Conservation (phyloP, 2,329 filamentous ascomycete species). For the Helicocarpus griseus region DNA sequence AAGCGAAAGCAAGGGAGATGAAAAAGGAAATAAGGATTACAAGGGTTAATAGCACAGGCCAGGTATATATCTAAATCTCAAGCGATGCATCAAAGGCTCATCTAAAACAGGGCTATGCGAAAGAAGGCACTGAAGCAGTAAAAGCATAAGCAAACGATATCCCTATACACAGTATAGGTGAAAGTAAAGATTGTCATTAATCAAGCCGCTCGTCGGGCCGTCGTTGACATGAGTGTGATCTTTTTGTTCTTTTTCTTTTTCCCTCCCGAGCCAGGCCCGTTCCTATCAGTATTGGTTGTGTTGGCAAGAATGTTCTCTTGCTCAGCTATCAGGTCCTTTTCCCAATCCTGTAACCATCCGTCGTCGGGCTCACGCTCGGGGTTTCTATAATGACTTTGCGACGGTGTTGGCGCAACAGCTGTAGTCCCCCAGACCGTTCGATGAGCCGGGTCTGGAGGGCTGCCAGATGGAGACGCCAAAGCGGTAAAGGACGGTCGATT, state of each 20-base stretch:
- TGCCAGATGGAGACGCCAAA: slow-evolving; percentile 70
- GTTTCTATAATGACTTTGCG: slow-evolving; percentile 39
- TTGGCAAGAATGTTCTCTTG: slow-evolving; percentile 12
- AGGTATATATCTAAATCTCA: neutral
- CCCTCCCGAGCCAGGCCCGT: slow-evolving; percentile 16
- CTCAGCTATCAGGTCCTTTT: slow-evolving; percentile 52
- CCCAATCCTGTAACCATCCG: slow-evolving; percentile 79
- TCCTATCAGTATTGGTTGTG: neutral
- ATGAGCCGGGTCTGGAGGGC: slow-evolving; percentile 51
- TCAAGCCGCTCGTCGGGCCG: slow-evolving; percentile 45
- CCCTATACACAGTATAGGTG: no score
- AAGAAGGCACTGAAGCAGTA: no score
- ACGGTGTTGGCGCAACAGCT: slow-evolving; percentile 50
- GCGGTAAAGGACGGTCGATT: slow-evolving; percentile 36
- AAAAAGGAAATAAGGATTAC: no score
- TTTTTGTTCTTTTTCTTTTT: slow-evolving; percentile 60
- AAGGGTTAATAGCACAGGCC: no score
- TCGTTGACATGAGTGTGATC: slow-evolving; percentile 60
- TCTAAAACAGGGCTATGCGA: no score
- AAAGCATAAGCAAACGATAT: no score
- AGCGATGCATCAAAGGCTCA: no score
- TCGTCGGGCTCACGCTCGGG: slow-evolving; percentile 47
- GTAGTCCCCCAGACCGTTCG: slow-evolving; percentile 91
- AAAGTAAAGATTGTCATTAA: no score
- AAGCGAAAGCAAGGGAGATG: no score